Percentiles rank a stretch among this genome's conserved stretches.
phyloP scores from a whole-genome alignment of 192 early-diverging fungal genomes.

The Dissophora globulifera region DNA sequence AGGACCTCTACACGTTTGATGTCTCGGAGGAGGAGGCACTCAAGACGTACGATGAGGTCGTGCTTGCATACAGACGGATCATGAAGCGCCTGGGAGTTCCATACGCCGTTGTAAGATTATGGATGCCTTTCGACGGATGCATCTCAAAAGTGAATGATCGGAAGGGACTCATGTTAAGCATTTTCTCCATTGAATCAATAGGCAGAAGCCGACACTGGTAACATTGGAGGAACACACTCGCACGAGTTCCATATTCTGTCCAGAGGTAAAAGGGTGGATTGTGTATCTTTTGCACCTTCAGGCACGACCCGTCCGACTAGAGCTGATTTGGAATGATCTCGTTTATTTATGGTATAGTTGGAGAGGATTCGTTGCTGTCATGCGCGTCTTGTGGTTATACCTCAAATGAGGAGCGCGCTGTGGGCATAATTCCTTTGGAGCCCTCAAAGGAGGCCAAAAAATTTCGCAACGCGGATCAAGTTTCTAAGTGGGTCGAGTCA shows the following conservation, averaged over 20 bases:
- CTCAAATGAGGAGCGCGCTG: slow-evolving; percentile 86
- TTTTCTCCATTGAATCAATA: slow-evolving; percentile 12
- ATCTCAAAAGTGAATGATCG: neutral
- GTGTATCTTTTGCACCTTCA: too few relatives aligned
- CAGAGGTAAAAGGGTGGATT: slow-evolving; percentile 48
- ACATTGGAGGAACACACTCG: slow-evolving; percentile 88
- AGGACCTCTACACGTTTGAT: slow-evolving; percentile 95
- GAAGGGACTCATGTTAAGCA: neutral
- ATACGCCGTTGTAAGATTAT: slow-evolving; percentile 77
- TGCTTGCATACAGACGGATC: slow-evolving; percentile 78
- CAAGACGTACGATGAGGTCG: slow-evolving; percentile 81
- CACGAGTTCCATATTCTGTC: slow-evolving; percentile 92
- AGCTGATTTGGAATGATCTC: neutral
- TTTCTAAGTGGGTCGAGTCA: slow-evolving; percentile 43
- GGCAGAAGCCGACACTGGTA: slow-evolving; percentile 92
- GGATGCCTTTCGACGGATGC: too few relatives aligned
- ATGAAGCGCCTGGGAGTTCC: slow-evolving; percentile 82
- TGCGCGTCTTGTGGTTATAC: slow-evolving; percentile 83
- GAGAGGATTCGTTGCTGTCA: slow-evolving; percentile 83
- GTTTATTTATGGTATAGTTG: slow-evolving; percentile 55
- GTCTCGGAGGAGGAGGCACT: slow-evolving; percentile 70
- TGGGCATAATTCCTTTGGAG: slow-evolving; percentile 49
- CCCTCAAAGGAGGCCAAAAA: slow-evolving; percentile 32
- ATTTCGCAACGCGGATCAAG: slow-evolving; percentile 20
- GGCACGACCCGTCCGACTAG: too few relatives aligned